Evolutionary conservation across 2,329 filamentous ascomycete genomes (phyloP), one percentile per base, ranked within the genome.

Genomic region (Fusarium armeniacum): DNA sequence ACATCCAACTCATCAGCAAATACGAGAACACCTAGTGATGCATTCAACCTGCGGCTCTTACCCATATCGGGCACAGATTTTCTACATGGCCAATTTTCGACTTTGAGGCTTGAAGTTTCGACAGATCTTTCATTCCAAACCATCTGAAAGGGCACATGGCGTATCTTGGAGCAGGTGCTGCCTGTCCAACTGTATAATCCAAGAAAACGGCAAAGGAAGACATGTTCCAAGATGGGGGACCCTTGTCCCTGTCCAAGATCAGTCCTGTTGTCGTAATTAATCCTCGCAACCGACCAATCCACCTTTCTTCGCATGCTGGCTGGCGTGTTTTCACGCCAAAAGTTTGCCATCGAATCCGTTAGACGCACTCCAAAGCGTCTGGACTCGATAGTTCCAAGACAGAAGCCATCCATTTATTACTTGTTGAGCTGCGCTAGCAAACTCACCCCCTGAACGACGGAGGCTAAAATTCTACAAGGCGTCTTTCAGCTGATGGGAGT

Each of bases 91-190:
- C 24, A 33, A 70, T 20, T 36, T 40, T 56, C 20, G n/a, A 28
- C 22, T 40, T n/a, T 36, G 61, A 71, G 59, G 56, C 58, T 66
- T 72, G 64, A 26, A 20, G 18, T 18, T 50, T 44, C 49, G 46
- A 58, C 59, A 47, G 65, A 66, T 62, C 60, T 63, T 49, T 50
- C 72, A 74, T 72, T 74, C 68, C 66, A 64, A 38, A 46, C 50
- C 32, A 30, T 70, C 56, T 62, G 45, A 47, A 57, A 51, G 53
- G 58, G 46, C 49, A 50, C 51, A 58, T 64, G 65, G 68, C 51
- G 57, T 45, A 65, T 22, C 40, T 62, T 18, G 36, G 56, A 55
- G 36, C 44, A 53, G n/a, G 26, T 46, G n/a, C 36, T 40, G 36
- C 4, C 36, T 40, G n/a, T 40, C 36, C 12, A 59, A 43, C 61